Evolutionary conservation across 768 basidiomycete species (phyloP), one percentile per base, ranked within the genome.

Genomic region (Gyrodon lividus): DNA sequence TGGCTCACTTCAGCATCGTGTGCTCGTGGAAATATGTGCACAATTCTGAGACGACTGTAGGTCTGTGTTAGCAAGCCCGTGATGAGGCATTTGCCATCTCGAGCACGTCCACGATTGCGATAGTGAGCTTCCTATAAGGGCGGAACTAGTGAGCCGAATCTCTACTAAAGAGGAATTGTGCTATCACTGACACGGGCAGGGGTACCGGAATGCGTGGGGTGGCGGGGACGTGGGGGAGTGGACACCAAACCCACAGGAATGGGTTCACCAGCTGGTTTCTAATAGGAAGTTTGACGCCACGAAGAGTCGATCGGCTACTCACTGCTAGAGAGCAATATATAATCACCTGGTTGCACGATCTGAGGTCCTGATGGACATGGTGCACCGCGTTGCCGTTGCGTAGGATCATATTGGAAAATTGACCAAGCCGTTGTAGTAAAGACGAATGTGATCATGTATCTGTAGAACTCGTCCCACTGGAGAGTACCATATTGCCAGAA

Each of bases 1-100:
- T 26, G 24, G 24, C 56, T 48, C 43, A 66, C 61, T 50, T 68
- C 64, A n/a, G 10, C 34, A 16, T 63, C 65, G 42, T 66, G 62
- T 17, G 54, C 58, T 4, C 55, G 58, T 9, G 66, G 64, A 55
- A 64, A 67, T 52, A 69, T 51, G 38, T 46, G 50, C 8, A 22
- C 35, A 22, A 16, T 42, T 28, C 26, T 51, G n/a, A 51, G 43
- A 28, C 44, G 44, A 52, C 30, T 34, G 8, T 43, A 43, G 8
- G 43, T 43, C 24, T 43, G 24, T 26, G 43, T 24, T 43, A 30
- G 43, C 43, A 43, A n/a, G 23, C 43, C 26, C 1, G 43, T 43
- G 23, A 43, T 16, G 42, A 43, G 42, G 42, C 42, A 43, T 24
- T 24, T 43, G 26, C 42, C 42, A 12, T 43, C 42, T 23, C 42